Evolutionary conservation across 305 asterid species (phyloP).

Genomic region (Solanum hybrid): DNA sequence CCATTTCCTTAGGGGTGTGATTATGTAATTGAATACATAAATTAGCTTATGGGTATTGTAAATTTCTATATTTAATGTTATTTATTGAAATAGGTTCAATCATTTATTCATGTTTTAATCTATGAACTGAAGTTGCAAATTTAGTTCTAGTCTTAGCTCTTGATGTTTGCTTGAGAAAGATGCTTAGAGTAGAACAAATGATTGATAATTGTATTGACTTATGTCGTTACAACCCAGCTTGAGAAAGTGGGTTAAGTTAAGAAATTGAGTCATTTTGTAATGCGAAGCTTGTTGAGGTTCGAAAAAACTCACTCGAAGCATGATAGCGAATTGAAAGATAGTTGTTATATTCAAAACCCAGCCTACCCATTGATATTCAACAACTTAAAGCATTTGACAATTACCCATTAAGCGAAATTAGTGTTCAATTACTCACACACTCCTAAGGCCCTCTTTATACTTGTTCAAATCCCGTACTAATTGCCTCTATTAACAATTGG

Average conservation of each 20-base stretch:
- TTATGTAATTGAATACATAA: background rate
- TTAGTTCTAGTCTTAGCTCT: background rate
- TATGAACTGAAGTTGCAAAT: background rate
- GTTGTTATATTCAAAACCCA: background rate
- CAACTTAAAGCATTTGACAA: background rate
- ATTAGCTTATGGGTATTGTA: background rate
- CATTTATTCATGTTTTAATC: background rate
- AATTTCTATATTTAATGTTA: background rate
- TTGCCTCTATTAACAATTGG: background rate
- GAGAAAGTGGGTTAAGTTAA: background rate
- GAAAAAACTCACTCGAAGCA: background rate
- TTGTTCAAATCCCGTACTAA: too few relatives aligned
- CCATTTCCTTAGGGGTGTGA: background rate
- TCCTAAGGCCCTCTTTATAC: background rate
- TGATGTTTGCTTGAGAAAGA: background rate
- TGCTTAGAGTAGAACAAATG: too few relatives aligned
- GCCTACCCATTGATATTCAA: background rate
- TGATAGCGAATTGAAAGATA: background rate
- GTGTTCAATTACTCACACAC: background rate
- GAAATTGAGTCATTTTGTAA: background rate
- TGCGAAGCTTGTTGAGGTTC: background rate
- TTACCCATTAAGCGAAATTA: background rate
- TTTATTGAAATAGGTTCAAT: background rate
- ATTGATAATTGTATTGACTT: background rate
- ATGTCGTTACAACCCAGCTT: background rate